These are phyloP conservation scores for Claviceps paspali DNA, from an alignment of 2,329 filamentous ascomycete species.

Conservation along the genomic window DNA sequence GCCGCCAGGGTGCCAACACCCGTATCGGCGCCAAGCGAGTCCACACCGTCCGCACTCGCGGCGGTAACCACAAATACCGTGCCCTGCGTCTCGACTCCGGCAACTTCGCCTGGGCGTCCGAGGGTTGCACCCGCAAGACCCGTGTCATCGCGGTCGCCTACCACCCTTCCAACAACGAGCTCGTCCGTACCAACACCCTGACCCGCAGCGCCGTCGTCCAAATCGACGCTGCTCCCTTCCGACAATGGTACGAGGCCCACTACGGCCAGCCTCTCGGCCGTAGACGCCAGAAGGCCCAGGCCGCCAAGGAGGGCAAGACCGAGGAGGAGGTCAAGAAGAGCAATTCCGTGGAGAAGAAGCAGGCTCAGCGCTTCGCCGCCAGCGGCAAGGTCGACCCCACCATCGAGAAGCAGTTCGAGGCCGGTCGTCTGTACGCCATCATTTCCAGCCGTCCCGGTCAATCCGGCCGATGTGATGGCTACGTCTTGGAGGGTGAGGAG, in stretches of 20 bases:
- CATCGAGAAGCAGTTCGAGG: slow-evolving; percentile 98
- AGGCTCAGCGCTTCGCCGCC: slow-evolving; percentile 68
- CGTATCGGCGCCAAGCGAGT: slow-evolving; percentile 96
- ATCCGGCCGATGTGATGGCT: slow-evolving; percentile 91
- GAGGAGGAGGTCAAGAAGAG: slow-evolving; percentile 76
- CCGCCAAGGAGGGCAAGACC: slow-evolving; percentile 41
- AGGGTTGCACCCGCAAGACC: slow-evolving; percentile 96
- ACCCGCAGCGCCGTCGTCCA: slow-evolving; percentile 98
- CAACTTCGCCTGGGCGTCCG: slow-evolving; percentile 99
- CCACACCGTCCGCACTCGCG: slow-evolving; percentile 91
- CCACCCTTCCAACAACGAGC: slow-evolving; percentile 99
- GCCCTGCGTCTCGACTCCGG: slow-evolving; percentile 95
- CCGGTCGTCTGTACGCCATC: slow-evolving; percentile 90
- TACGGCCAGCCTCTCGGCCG: slow-evolving; percentile 85
- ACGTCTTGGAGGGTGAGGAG: slow-evolving; percentile 98
- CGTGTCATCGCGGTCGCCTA: slow-evolving; percentile 96
- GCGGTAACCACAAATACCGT: slow-evolving; percentile 99
- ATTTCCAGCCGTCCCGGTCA: slow-evolving; percentile 88
- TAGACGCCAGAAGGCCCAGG: slow-evolving; percentile 72
- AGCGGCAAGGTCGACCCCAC: slow-evolving; percentile 83
- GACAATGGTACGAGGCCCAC: slow-evolving; percentile 99
- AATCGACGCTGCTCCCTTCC: slow-evolving; percentile 96
- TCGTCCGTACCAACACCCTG: slow-evolving; percentile 99
- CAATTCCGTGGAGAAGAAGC: slow-evolving; percentile 93
- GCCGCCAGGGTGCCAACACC: slow-evolving; percentile 98